A percentile compares a stretch with the other conserved stretches of the same genome.
Evolutionary conservation across 257 asterid species (phyloP).

Genomic region (Thymus quinquecostatus): DNA sequence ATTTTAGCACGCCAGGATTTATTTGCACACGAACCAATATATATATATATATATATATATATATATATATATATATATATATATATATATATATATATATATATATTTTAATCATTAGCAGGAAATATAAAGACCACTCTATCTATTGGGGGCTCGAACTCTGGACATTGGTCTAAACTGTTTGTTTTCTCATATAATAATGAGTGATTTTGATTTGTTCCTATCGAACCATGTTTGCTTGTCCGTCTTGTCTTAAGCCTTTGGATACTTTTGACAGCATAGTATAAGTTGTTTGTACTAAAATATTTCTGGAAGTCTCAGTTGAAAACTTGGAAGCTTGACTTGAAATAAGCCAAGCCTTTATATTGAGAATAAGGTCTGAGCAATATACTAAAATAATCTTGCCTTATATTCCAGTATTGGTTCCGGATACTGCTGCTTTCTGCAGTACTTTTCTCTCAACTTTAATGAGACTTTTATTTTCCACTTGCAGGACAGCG

Average conservation of each 20-base stretch:
- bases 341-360: no score
- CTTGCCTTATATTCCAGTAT: not conserved
- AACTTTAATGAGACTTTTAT: conserved; percentile 1
- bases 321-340: conserved; percentile 1
- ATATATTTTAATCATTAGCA: no score
- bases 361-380: not conserved
- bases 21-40: no score
- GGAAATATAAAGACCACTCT: no score
- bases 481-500: conserved; percentile 30
- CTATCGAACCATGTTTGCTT: not conserved
- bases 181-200: conserved; percentile 4
- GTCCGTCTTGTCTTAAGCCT: conserved; percentile 5
- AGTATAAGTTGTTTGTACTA: not conserved
- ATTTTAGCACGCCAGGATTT: no score
- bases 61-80: no score
- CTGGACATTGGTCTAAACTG: no score
- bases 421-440: conserved; percentile 16
- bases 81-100: no score
- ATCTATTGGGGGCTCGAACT: no score
- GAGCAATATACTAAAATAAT: not conserved
- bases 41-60: no score
- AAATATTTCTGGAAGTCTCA: not conserved
- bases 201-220: conserved; percentile 9
- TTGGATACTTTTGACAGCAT: not conserved
- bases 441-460: not conserved